phyloP scores from a whole-genome alignment of 495 filamentous ascomycete genomes.

The Pyrenula aspistea region DNA sequence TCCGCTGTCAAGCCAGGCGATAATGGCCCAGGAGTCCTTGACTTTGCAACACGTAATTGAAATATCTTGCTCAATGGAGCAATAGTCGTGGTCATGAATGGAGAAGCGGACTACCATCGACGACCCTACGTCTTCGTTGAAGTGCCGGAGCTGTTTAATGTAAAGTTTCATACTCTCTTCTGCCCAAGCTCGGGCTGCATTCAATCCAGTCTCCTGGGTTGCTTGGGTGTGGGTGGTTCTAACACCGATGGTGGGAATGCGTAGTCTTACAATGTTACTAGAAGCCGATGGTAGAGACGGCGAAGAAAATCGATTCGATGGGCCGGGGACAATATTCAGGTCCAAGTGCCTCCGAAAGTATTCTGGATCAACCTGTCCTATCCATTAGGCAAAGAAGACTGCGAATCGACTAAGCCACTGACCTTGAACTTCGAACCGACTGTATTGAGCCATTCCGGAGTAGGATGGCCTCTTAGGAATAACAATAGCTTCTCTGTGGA shows the following conservation, averaged over 20 bases:
- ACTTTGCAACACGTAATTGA: constrained; percentile 9
- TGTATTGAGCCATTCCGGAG: constrained; percentile 12
- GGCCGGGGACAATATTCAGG: constrained; percentile 4
- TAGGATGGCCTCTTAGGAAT: constrained; percentile 11
- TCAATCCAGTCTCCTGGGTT: background rate
- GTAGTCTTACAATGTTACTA: constrained; percentile 9
- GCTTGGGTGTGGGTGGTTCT: background rate
- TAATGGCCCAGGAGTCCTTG: constrained; percentile 3
- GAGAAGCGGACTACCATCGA: constrained; percentile 14
- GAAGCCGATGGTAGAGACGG: constrained; percentile 12
- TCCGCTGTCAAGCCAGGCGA: constrained; percentile 7
- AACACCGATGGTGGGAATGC: constrained; percentile 7
- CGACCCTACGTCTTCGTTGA: constrained; percentile 5
- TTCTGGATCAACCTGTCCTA: constrained; percentile 13
- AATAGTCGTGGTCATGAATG: constrained; percentile 7
- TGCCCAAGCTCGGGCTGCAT: constrained; percentile 1
- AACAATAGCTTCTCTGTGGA: constrained; percentile 1
- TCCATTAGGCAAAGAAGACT: background rate
- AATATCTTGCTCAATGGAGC: constrained; percentile 15
- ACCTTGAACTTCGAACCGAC: constrained; percentile 8
- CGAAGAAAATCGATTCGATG: constrained; percentile 3
- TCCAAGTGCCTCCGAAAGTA: constrained; percentile 15
- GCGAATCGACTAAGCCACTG: background rate
- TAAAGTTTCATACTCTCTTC: constrained; percentile 4
- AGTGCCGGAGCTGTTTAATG: constrained; percentile 1